Evolutionary conservation across 2,329 filamentous ascomycete genomes (phyloP).

Genomic region (Alternaria tenuissima): DNA sequence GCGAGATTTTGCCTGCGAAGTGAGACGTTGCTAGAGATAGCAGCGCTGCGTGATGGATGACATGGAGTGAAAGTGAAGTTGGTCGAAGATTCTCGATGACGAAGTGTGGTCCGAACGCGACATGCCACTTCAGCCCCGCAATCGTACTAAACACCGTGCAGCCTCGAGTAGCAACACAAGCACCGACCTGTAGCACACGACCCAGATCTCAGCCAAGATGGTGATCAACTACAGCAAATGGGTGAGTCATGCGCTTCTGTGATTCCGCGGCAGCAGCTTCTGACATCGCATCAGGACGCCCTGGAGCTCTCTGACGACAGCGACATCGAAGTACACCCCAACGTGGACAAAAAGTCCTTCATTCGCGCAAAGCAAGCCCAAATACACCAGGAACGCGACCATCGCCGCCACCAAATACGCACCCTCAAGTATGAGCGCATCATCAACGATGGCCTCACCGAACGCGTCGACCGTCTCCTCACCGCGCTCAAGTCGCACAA

Average conservation of each 20-base stretch:
- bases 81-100: constrained; percentile 37
- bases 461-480: constrained; percentile 82
- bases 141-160: constrained; percentile 17
- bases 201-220: constrained; percentile 49
- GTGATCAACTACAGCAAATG: constrained; percentile 77
- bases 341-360: constrained; percentile 98
- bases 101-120: constrained; percentile 19
- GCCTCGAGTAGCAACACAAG: constrained; percentile 23
- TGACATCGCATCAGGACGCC: constrained; percentile 67
- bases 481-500: constrained; percentile 77
- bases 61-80: constrained; percentile 21
- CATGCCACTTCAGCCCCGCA: constrained; percentile 31
- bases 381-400: constrained; percentile 89
- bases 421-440: constrained; percentile 91
- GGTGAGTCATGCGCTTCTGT: constrained; percentile 54
- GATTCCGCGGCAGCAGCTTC: background rate
- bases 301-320: constrained; percentile 98
- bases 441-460: constrained; percentile 89
- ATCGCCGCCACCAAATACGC: constrained; percentile 87
- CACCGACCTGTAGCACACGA: constrained; percentile 14
- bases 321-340: constrained; percentile 97
- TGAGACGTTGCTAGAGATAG: background rate
- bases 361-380: constrained; percentile 98
- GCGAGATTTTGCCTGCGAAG: background rate
- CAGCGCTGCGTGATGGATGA: background rate